A percentile compares a stretch with the other conserved stretches of the same genome.
These are phyloP conservation scores for Hirsutella thompsonii DNA, from an alignment of 2,329 filamentous ascomycete genomes.

Conservation along the genomic window DNA sequence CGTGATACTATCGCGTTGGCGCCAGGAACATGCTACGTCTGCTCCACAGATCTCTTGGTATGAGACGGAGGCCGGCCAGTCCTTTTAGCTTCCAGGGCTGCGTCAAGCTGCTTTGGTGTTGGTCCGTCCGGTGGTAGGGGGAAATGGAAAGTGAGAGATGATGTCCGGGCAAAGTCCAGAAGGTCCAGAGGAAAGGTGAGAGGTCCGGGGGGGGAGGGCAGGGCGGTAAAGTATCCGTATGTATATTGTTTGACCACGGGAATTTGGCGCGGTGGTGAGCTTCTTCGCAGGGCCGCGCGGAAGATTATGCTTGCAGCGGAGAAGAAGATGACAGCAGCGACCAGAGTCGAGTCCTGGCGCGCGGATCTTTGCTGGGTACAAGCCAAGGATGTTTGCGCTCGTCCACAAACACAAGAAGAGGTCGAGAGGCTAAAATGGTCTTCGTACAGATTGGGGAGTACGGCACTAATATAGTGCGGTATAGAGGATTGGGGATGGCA, in stretches of 20 bases:
- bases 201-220: conserved; percentile 19
- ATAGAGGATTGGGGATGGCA: conserved; percentile 17
- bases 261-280: conserved; percentile 12
- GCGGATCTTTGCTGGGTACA: conserved; percentile 10
- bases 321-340: conserved; percentile 5
- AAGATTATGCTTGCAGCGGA: conserved; percentile 4
- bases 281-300: conserved; percentile 1
- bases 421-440: conserved; percentile 11
- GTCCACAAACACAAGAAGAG: conserved; percentile 11
- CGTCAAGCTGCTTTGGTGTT: conserved; percentile 15
- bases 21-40: conserved; percentile 20
- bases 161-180: conserved; percentile 4
- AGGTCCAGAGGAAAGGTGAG: too few relatives aligned
- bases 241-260: conserved; percentile 23
- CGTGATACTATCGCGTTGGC: conserved; percentile 19
- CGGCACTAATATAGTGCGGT: conserved; percentile 27
- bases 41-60: conserved; percentile 13
- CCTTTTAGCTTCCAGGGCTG: conserved; percentile 18
- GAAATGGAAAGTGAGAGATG: conserved; percentile 12
- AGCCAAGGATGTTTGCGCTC: conserved; percentile 11
- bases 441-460: conserved; percentile 22
- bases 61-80: conserved; percentile 15
- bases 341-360: conserved; percentile 6
- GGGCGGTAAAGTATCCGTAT: conserved; percentile 8
- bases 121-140: conserved; percentile 12